These are phyloP conservation scores for Lagerstroemia speciosa DNA, from an alignment of 345 rosid species.

Conservation along the genomic window DNA sequence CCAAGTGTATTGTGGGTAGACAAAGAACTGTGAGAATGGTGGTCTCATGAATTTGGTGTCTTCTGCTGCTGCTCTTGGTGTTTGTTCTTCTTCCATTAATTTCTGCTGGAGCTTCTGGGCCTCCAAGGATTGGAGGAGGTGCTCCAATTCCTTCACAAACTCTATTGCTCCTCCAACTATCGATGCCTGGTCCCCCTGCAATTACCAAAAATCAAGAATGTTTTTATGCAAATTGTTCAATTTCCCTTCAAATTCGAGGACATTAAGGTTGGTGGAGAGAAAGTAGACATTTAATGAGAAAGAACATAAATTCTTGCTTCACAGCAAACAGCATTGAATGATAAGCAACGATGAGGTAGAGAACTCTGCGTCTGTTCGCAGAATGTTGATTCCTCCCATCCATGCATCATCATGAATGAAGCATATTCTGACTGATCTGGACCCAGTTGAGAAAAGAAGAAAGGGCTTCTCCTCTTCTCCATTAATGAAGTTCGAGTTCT, in stretches of 20 bases:
- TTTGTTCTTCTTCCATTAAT: background rate
- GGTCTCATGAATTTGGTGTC: slow-evolving; percentile 6
- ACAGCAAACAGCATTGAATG: no score
- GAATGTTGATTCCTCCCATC: background rate
- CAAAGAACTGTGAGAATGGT: slow-evolving; percentile 45
- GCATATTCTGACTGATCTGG: background rate
- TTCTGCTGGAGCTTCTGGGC: slow-evolving; percentile 38
- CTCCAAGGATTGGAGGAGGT: slow-evolving; percentile 55
- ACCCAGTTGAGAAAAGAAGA: background rate
- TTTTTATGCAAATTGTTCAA: no score
- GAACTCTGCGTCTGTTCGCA: background rate
- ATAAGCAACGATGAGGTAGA: background rate
- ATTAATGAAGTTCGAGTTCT: background rate
- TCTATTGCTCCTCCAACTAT: slow-evolving; percentile 88
- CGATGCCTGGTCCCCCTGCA: slow-evolving; percentile 91
- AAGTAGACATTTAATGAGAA: background rate
- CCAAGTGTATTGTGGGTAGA: slow-evolving; percentile 45
- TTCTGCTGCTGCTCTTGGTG: background rate
- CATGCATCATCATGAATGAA: background rate
- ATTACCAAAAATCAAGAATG: background rate
- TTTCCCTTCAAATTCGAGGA: background rate
- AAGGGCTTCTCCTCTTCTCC: background rate
- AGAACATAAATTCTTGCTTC: no score
- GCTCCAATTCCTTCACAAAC: slow-evolving; percentile 83
- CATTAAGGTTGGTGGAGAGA: background rate